Base-by-base conservation (phyloP, 139 green algal genomes). In the Haematococcus sp. region DNA sequence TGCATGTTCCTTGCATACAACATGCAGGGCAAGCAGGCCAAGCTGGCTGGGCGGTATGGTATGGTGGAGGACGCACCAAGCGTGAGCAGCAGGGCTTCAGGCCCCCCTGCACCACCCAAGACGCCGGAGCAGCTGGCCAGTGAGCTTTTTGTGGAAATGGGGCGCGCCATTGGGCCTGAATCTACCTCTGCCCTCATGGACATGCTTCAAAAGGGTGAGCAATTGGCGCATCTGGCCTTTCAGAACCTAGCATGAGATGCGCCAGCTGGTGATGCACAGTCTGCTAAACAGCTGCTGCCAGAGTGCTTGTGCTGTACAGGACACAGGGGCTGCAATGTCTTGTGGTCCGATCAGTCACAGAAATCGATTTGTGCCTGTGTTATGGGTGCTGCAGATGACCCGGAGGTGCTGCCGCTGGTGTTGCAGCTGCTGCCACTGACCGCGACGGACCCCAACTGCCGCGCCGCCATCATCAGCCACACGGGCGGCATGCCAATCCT, bases 81-180 rank as follows among this genome's bases (percentile, higher is more conserved):
- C 34, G 56, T 49, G 46, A 69, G 44, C 28, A 51, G 22, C 55
- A 64, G 40, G 40, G 16, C 43, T 19, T 15, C 65, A 20, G 46
- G 23, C 0, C 15, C 28, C 17, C 9, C 56, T 49, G 33, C 55
- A 25, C 7, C 19, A 1, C 54, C 46, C 44, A 27, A 51, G 4
- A 40, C 68, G 20, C 35, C 13, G 58, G 25, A 33, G 58, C 25
- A 23, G 27, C 58, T 52, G 61, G 25, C 9, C 3, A 22, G 20
- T 19, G 43, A 71, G 58, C 68, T 76, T 60, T 63, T 63, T 25
- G 32, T 30, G 16, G 69, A 67, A 0, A 77, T 82, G 76, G 76
- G 76, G 33, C 20, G 51, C 5, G 70, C 33, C 27, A 66, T 75
- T 28, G 69, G 61, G 31, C 70, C 63, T 9, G 40, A 44, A 1